Evolutionary conservation across 192 early-diverging fungal genomes (phyloP), one percentile per base, ranked within the genome.

Genomic region (Rhizophlyctis rosea): DNA sequence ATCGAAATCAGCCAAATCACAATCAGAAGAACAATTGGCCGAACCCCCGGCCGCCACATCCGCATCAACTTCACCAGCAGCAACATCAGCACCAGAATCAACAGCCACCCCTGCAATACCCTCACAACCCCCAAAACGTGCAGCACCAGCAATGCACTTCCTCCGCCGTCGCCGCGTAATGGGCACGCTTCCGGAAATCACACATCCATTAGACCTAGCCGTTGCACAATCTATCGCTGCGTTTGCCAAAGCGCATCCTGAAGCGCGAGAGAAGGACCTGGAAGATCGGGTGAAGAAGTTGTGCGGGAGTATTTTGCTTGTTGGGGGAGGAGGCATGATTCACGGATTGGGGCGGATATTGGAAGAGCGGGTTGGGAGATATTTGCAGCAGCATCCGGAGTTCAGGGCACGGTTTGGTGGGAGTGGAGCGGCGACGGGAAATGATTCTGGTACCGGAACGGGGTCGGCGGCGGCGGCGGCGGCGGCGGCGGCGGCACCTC

Each of bases 241-340:
- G 5, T 68, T 57, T 50, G 50, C 51, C 18, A 33, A 34, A 0
- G 18, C 44, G 16, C 47, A 54, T 32, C 27, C 68, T 16, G 52
- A 59, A 1, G 3, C 28, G 4, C 48, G 57, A 30, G 65, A 63
- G 7, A 29, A 34, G 39, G 84, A 87, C 3, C 80, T 86, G 0
- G 84, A 91, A 34, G 87, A 90, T 47, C 80, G 88, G 11, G 74
- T 86, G 25, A 82, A 82, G 31, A 89, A 89, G 59, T 72, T 91
- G 34, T 91, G 87, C 72, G 76, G 80, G 1, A 87, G 83, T 23
- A 88, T 95, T 29, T 80, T 95, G 28, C 53, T 95, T n/a, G 88
- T 92, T 14, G 93, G 93, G 5, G 91, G 91, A 31, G 91, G 91
- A 24, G 86, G 84, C 7, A 80, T 86, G 65, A 80, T 90, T 34